Evolutionary conservation across 2,329 filamentous ascomycete species (phyloP).

Genomic region (Cordyceps javanica): DNA sequence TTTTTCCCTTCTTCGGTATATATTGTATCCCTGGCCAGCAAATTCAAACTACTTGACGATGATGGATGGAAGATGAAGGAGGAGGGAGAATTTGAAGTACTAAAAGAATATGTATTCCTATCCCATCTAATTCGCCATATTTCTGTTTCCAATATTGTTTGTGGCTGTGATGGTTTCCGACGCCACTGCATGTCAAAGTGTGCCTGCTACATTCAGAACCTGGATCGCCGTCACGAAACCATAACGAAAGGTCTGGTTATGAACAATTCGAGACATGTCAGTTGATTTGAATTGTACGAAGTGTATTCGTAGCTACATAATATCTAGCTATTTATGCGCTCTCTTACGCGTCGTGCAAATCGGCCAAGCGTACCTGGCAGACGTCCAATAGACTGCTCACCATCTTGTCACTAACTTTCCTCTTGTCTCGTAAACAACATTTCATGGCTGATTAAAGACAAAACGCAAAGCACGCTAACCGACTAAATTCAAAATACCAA

Average conservation of each 20-base stretch:
- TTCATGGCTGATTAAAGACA: conserved; percentile 3
- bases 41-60: too few relatives aligned
- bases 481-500: neutral
- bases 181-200: too few relatives aligned
- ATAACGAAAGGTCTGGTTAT: too few relatives aligned
- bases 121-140: too few relatives aligned
- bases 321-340: neutral
- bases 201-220: too few relatives aligned
- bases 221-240: too few relatives aligned
- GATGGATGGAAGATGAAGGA: neutral
- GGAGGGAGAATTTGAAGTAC: neutral
- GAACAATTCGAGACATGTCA: too few relatives aligned
- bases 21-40: too few relatives aligned
- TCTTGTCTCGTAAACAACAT: neutral
- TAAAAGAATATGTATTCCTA: neutral
- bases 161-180: too few relatives aligned
- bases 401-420: neutral
- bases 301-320: neutral
- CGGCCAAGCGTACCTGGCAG: neutral
- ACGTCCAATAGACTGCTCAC: neutral
- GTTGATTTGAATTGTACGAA: neutral
- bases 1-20: conserved; percentile 1
- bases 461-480: conserved; percentile 4
- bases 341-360: too few relatives aligned
- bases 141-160: too few relatives aligned